Percentiles rank a stretch among this genome's conserved stretches.
Conservation (phyloP, 345 rosid genomes). For the Bruguiera parviflora region DNA sequence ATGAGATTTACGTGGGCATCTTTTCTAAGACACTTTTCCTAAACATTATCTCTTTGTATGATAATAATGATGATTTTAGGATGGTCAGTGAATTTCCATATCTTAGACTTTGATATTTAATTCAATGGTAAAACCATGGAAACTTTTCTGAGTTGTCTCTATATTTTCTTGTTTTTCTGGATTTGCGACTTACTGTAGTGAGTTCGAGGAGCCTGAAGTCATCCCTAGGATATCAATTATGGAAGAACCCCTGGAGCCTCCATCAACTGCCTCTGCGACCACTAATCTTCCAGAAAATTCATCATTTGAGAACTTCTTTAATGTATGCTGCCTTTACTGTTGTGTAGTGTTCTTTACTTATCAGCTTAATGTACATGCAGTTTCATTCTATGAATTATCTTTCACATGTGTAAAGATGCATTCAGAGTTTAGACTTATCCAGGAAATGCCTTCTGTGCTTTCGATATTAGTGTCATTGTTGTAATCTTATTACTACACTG, state of each 20-base stretch:
- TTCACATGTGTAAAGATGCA: neutral
- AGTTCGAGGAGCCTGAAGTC: conserved; percentile 66
- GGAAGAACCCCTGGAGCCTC: conserved; percentile 60
- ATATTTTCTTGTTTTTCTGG: neutral
- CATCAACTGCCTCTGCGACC: conserved; percentile 36
- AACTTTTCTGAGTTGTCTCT: neutral
- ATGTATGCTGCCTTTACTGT: conserved; percentile 27
- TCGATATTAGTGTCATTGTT: neutral
- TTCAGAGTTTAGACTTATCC: no score
- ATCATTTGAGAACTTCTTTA: conserved; percentile 57
- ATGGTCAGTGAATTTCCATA: no score
- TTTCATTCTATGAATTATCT: neutral
- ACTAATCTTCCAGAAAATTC: conserved; percentile 48
- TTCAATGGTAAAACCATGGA: no score
- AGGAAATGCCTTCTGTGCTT: no score
- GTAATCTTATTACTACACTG: neutral
- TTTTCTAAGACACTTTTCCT: no score
- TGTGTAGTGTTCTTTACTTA: neutral
- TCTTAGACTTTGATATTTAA: no score
- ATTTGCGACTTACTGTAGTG: conserved; percentile 31
- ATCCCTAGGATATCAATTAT: conserved; percentile 49
- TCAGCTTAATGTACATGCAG: neutral
- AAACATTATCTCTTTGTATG: no score
- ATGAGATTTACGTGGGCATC: no score
- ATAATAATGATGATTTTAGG: no score